Base-by-base conservation (phyloP, 2,329 filamentous ascomycete species). In the Fusarium nisikadoi region DNA sequence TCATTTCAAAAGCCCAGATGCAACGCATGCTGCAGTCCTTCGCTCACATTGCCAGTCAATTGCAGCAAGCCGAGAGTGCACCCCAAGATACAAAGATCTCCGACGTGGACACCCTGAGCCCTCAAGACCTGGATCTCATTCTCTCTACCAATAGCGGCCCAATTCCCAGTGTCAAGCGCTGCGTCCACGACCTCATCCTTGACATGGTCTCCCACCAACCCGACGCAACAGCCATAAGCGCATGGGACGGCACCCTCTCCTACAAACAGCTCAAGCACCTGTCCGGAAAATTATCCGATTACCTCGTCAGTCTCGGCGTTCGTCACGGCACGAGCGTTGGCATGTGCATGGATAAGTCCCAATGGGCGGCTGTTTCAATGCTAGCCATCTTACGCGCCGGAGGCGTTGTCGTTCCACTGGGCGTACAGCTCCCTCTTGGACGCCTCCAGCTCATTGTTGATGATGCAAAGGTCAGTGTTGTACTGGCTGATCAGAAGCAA, bases 281-380 rank as follows among this genome's bases (percentile, higher is more conserved):
- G 2, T 49, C 55, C 8, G 31, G 19, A 5, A 56, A 46, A 20
- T 29, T 58, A 3, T 49, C 55, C 4, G 25, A 49, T 2, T 20
- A 58, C 9, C 42, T 58, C 4, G 33, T 50, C 8, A 23, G 19
- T 23, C 42, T 58, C 4, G 55, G 55, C 6, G 33, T 58, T 14
- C 19, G 33, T 1, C 42, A 47, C 12, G 42, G 25, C 1, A 29
- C 42, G 12, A 49, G 41, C 2, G 60, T 63, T 2, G 60, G 60
- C 5, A 29, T 63, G 1, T 63, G 60, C 19, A 50, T 63, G 60
- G 36, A 63, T 12, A 63, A 63, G n/a, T 63, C 54, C 0, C 54
- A n/a, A 17, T 58, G 38, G 60, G 35, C 29, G 14, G 39, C 53
- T 9, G 17, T 56, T 16, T 56, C 43, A 4, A 43, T 60, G 43